phyloP scores from a whole-genome alignment of 345 rosid genomes.

The Hibiscus syriacus region DNA sequence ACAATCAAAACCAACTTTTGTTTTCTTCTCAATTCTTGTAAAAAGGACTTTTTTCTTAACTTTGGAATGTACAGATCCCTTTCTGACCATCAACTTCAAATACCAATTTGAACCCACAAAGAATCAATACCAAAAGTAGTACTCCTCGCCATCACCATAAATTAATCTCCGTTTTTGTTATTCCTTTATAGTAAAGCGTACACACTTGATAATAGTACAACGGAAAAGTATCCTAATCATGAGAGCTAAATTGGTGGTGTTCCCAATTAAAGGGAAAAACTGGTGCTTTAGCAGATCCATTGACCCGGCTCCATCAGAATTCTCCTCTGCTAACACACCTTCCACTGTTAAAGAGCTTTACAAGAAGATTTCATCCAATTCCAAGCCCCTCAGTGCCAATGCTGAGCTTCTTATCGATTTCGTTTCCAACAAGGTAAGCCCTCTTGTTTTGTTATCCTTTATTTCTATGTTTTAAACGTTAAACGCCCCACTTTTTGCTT shows the following conservation, averaged over 20 bases:
- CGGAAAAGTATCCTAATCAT: slow-evolving; percentile 15
- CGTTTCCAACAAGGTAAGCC: slow-evolving; percentile 62
- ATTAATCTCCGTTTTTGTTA: too few relatives aligned
- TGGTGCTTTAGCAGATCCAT: slow-evolving; percentile 88
- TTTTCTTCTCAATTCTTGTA: too few relatives aligned
- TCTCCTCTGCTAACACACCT: slow-evolving; percentile 30
- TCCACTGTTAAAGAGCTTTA: slow-evolving; percentile 52
- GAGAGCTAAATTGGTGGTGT: slow-evolving; percentile 82
- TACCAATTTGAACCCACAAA: too few relatives aligned
- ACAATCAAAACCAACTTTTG: too few relatives aligned
- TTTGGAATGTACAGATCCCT: too few relatives aligned
- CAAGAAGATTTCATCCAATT: slow-evolving; percentile 48
- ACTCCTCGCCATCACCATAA: too few relatives aligned
- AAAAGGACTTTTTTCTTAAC: neutral
- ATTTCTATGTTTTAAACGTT: neutral
- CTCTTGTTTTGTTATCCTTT: neutral
- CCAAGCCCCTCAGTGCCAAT: slow-evolving; percentile 43
- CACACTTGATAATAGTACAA: neutral
- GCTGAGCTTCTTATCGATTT: slow-evolving; percentile 74
- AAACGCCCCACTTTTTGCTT: neutral
- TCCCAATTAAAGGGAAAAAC: slow-evolving; percentile 68
- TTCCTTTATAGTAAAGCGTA: neutral
- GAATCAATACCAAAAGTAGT: too few relatives aligned
- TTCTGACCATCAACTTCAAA: too few relatives aligned
- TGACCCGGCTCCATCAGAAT: slow-evolving; percentile 33